Percentiles rank a stretch among this genome's conserved stretches.
These are phyloP conservation scores for Pharnaceum exiguum DNA, from an alignment of 148 eudicot species.

Conservation along the genomic window DNA sequence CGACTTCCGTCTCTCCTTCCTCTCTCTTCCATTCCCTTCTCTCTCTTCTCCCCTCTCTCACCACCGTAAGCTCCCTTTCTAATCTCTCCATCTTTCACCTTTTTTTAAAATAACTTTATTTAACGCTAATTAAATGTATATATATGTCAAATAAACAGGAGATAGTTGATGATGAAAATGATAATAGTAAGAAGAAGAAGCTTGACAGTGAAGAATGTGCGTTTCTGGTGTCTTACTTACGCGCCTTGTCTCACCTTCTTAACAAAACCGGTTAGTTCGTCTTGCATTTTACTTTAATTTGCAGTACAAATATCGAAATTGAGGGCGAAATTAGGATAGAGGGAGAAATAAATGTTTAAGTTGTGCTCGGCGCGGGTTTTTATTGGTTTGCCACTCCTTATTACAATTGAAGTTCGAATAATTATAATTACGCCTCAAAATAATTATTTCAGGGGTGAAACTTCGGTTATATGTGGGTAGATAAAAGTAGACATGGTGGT, in stretches of 20 bases:
- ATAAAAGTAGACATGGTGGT: too few species aligned
- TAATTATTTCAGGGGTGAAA: too few species aligned
- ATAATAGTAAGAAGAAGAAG: too few species aligned
- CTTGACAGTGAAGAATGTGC: conserved; percentile 39
- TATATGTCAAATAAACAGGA: background rate
- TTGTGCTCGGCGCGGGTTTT: too few species aligned
- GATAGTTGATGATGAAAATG: conserved; percentile 24
- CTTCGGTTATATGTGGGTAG: too few species aligned
- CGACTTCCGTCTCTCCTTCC: conserved; percentile 51
- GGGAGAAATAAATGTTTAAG: too few species aligned
- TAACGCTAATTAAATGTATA: background rate
- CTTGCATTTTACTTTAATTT: too few species aligned
- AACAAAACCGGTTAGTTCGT: conserved; percentile 67
- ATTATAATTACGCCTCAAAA: too few species aligned
- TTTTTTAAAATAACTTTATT: background rate
- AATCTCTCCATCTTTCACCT: background rate
- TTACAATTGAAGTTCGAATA: too few species aligned
- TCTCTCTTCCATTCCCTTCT: conserved; percentile 52
- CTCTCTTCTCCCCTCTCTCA: conserved; percentile 35
- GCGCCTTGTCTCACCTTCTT: conserved; percentile 64
- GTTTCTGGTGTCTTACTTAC: conserved; percentile 43
- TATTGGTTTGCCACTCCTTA: too few species aligned
- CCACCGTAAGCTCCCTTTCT: background rate
- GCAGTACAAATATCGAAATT: too few species aligned
- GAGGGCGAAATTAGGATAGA: too few species aligned